Percentiles rank a stretch among this genome's conserved stretches.
Conservation (phyloP, 345 rosid species). For the Pugionium cornutum region DNA sequence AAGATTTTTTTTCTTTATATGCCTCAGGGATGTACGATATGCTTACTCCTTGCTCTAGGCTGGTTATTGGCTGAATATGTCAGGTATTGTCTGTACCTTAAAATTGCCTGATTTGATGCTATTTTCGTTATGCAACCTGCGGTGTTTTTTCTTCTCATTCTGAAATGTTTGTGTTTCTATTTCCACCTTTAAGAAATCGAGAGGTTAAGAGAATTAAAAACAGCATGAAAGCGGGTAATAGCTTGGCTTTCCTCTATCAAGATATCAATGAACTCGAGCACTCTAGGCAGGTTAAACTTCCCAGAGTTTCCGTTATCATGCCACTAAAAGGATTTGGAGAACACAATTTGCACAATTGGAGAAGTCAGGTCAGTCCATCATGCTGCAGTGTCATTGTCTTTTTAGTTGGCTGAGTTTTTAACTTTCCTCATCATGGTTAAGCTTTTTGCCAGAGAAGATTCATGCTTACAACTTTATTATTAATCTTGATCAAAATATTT, state of each 20-base stretch:
- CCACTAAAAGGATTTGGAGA: constrained; percentile 98
- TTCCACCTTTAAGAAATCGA: constrained; percentile 56
- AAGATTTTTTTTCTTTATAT: constrained; percentile 15
- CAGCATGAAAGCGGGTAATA: constrained; percentile 68
- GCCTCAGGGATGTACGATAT: constrained; percentile 76
- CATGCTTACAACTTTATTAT: constrained; percentile 9
- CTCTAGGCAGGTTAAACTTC: constrained; percentile 74
- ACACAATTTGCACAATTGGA: constrained; percentile 94
- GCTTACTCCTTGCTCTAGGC: constrained; percentile 83
- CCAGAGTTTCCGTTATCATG: constrained; percentile 84
- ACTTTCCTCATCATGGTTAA: not conserved
- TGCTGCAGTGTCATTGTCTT: constrained; percentile 1
- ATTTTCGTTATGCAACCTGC: constrained; percentile 17
- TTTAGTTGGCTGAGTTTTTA: not conserved
- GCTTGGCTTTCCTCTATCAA: constrained; percentile 81
- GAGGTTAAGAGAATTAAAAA: constrained; percentile 70
- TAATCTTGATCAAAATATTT: not conserved
- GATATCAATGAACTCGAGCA: constrained; percentile 88
- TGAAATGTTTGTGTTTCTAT: not conserved
- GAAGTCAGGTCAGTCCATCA: constrained; percentile 70
- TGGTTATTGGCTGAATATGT: constrained; percentile 87
- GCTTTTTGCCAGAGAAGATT: not conserved
- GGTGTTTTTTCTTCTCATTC: not conserved
- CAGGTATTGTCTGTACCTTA: constrained; percentile 53
- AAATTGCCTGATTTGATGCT: constrained; percentile 5